Evolutionary conservation across 176 grass and related monocot genomes (phyloP).

Genomic region (Juncus effusus): DNA sequence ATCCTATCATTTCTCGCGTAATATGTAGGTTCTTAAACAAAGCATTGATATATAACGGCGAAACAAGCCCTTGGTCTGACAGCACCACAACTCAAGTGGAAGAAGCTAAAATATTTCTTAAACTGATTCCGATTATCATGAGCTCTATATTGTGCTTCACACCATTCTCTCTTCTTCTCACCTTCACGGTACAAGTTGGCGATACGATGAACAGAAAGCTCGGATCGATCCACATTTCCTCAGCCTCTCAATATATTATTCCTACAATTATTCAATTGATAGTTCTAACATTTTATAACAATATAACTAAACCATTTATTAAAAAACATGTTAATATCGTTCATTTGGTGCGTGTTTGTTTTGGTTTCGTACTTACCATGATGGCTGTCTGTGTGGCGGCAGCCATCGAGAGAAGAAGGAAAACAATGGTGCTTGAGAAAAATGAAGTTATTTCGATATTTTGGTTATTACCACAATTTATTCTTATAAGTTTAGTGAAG

Average conservation of each 20-base stretch:
- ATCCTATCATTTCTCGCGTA: neutral
- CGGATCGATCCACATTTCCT: conserved; percentile 49
- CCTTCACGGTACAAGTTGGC: conserved; percentile 57
- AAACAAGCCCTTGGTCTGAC: conserved; percentile 35
- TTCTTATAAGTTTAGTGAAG: conserved; percentile 39
- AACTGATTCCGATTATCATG: conserved; percentile 45
- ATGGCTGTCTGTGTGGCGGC: neutral
- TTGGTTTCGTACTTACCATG: neutral
- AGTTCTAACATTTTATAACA: conserved; percentile 44
- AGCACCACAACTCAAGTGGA: conserved; percentile 48
- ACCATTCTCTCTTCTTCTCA: conserved; percentile 35
- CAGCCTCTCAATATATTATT: conserved; percentile 51
- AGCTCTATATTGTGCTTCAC: conserved; percentile 48
- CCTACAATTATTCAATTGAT: conserved; percentile 45
- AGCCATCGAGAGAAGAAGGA: neutral
- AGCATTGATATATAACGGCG: conserved; percentile 37
- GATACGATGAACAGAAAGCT: conserved; percentile 43
- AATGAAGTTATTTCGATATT: neutral
- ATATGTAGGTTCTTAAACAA: conserved; percentile 55
- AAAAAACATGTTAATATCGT: neutral
- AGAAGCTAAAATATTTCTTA: conserved; percentile 54
- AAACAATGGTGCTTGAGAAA: neutral
- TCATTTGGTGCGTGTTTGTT: conserved; percentile 6
- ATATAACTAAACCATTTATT: conserved; percentile 31
- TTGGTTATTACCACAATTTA: conserved; percentile 49